These are phyloP conservation scores for Pseudonitzschia multistriata DNA, from an alignment of 108 stramenopile species.

Conservation along the genomic window DNA sequence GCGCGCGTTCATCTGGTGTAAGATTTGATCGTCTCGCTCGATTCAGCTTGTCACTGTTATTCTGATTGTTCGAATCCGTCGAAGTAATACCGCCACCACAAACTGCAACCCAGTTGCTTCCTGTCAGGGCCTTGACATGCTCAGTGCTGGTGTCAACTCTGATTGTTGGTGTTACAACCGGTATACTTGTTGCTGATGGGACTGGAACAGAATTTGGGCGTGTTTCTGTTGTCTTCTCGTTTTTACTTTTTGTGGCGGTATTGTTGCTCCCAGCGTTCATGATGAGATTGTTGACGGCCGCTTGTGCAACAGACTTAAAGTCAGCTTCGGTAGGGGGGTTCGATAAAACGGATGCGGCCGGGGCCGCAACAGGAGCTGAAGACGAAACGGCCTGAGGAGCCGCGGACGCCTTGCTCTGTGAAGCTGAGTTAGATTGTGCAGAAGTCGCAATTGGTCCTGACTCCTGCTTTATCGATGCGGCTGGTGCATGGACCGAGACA, in stretches of 20 bases:
- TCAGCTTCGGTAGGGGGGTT: conserved; percentile 55
- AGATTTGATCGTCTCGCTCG: conserved; percentile 71
- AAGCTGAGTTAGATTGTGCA: conserved; percentile 4
- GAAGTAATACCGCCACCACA: conserved; percentile 37
- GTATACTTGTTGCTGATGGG: neutral
- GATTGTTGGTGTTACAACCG: conserved; percentile 20
- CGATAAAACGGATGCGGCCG: conserved; percentile 7
- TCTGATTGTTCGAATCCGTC: conserved; percentile 1
- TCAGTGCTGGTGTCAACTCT: conserved; percentile 73
- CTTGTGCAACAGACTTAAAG: conserved; percentile 77
- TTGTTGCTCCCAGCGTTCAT: conserved; percentile 48
- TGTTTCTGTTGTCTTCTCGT: neutral
- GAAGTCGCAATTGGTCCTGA: neutral
- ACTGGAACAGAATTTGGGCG: neutral
- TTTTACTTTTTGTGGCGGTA: conserved; percentile 6
- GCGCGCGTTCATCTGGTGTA: conserved; percentile 84
- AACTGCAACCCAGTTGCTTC: conserved; percentile 82
- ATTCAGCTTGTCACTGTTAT: conserved; percentile 49
- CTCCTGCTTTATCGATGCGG: neutral
- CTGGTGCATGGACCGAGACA: neutral
- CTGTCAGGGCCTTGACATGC: conserved; percentile 81
- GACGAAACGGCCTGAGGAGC: neutral
- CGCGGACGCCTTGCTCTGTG: conserved; percentile 7
- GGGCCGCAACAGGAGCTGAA: conserved; percentile 7
- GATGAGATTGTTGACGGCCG: conserved; percentile 73